Evolutionary conservation across 371 early-diverging fungal species (phyloP), one percentile per base, ranked within the genome.

Genomic region (Funneliformis caledonium): DNA sequence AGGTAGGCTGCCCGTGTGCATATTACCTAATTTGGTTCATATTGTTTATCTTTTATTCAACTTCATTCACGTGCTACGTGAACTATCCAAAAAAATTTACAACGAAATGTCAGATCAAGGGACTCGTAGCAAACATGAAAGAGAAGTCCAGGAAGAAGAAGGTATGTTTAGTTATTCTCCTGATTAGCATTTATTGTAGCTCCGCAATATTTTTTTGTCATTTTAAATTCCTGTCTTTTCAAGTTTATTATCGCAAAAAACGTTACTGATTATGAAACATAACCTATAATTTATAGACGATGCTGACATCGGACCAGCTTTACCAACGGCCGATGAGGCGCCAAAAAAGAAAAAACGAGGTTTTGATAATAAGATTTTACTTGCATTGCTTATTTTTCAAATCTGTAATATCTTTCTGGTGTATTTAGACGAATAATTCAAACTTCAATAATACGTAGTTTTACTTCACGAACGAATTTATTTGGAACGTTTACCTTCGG

Each of bases 401-500:
- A 45, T n/a, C 31, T 45, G 19, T 70, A 56, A 19, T 56, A 19
- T 56, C 16, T 52, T 52, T 52, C 56, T 16, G 16, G 19, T 52
- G 19, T 56, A 56, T 56, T 56, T 56, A 56, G 56, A 52, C 52
- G 52, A 52, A 52, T 52, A 52, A 16, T 16, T 52, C 52, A 16
- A 14, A 52, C 10, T 45, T 37, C 69, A 69, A 37, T 70, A 26
- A 73, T 7, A 2, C 16, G 22, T 80, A 92, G 92, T 88, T 14
- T 80, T 93, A 37, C 85, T 89, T 6, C 94, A 96, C 83, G 96
- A 97, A 85, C 83, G 89, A 48, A 89, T 94, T 48, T 95, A 91
- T 77, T 86, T 97, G 31, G 91, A 91, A 2, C 88, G 89, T 11
- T 84, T 99, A 19, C 98, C 98, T 7, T 86, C 85, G 52, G 90